A percentile compares a stretch with the other conserved stretches of the same genome.
Evolutionary conservation across 768 basidiomycete species (phyloP).

Genomic region (Boletus eberwhitei): DNA sequence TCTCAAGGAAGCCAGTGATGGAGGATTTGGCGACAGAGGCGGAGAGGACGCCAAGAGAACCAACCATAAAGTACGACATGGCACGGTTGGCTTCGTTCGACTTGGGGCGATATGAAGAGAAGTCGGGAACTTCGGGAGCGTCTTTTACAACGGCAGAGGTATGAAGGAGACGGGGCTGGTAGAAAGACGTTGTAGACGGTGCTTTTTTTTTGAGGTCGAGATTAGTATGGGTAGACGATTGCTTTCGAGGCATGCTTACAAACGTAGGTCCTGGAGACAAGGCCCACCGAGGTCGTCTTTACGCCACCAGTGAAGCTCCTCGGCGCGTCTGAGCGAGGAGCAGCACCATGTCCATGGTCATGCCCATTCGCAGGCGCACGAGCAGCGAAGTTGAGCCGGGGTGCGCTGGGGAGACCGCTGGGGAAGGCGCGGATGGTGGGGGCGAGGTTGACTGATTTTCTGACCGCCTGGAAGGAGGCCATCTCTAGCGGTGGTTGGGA

Average conservation of each 20-base stretch:
- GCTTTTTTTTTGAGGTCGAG: constrained; percentile 10
- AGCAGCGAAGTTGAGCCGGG: constrained; percentile 69
- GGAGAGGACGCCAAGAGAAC: constrained; percentile 87
- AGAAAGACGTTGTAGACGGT: constrained; percentile 53
- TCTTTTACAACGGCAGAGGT: constrained; percentile 67
- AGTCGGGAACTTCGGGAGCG: constrained; percentile 86
- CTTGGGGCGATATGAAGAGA: constrained; percentile 72
- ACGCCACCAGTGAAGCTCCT: constrained; percentile 61
- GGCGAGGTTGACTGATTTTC: constrained; percentile 78
- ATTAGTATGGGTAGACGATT: constrained; percentile 14
- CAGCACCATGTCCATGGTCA: constrained; percentile 53
- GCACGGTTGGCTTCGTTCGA: constrained; percentile 67
- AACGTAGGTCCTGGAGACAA: constrained; percentile 62
- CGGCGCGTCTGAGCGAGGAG: constrained; percentile 58
- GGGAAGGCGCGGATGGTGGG: constrained; percentile 79
- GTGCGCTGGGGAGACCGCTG: constrained; percentile 74
- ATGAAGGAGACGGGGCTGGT: constrained; percentile 72
- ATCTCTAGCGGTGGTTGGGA: constrained; percentile 33
- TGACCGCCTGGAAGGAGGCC: constrained; percentile 69
- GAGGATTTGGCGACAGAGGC: constrained; percentile 93
- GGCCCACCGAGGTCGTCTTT: constrained; percentile 45
- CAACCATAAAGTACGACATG: constrained; percentile 87
- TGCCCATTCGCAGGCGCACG: constrained; percentile 60
- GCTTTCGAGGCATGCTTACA: constrained; percentile 45
- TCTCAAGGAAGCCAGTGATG: constrained; percentile 90